These are phyloP conservation scores for Dichotomopilus funicola DNA, from an alignment of 2,329 filamentous ascomycete genomes.

Conservation along the genomic window DNA sequence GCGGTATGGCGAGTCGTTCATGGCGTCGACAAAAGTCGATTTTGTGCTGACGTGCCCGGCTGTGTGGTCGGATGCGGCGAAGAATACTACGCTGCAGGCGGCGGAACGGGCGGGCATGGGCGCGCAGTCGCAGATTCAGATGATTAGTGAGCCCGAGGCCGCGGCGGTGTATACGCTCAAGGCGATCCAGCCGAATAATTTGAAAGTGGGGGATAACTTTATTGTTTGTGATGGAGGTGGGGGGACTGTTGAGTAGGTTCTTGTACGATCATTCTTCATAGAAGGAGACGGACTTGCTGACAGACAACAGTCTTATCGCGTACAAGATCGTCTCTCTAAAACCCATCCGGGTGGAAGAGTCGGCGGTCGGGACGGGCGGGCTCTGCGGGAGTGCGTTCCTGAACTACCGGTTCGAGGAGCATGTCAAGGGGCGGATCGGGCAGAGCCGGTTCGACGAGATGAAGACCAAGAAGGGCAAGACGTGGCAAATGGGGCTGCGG, in stretches of 20 bases:
- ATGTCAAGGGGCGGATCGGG: conserved; percentile 63
- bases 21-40: conserved; percentile 67
- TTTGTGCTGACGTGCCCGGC: conserved; percentile 78
- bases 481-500: conserved; percentile 70
- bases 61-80: conserved; percentile 80
- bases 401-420: conserved; percentile 75
- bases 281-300: conserved; percentile 10
- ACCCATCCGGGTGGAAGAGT: conserved; percentile 69
- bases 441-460: conserved; percentile 63
- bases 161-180: conserved; percentile 75
- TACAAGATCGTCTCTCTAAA: conserved; percentile 72
- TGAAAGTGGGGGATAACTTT: conserved; percentile 62
- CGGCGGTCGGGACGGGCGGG: conserved; percentile 70
- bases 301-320: conserved; percentile 54
- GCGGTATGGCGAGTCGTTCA: conserved; percentile 71
- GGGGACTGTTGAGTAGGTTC: conserved; percentile 59
- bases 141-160: conserved; percentile 76
- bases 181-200: conserved; percentile 68
- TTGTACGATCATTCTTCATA: neutral
- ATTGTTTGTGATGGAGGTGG: conserved; percentile 58
- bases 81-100: conserved; percentile 72
- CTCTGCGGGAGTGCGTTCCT: conserved; percentile 73
- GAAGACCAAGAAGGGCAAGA: conserved; percentile 70
- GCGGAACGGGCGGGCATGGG: conserved; percentile 77
- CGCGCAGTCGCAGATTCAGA: conserved; percentile 60